A percentile compares a stretch with the other conserved stretches of the same genome.
Evolutionary conservation across 2,329 filamentous ascomycete genomes (phyloP).

Genomic region (Monilinia fructigena): DNA sequence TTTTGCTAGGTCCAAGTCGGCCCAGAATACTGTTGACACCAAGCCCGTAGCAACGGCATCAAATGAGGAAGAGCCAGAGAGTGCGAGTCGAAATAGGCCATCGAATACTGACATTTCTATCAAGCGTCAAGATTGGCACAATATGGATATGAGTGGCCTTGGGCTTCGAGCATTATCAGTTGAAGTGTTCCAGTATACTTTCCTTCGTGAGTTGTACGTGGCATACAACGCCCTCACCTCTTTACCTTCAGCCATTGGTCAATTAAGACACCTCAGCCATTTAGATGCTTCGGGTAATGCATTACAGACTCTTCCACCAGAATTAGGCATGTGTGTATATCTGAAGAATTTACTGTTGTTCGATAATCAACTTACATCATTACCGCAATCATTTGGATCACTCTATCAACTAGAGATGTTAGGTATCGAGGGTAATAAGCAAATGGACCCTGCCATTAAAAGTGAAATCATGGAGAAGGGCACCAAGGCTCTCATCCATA

Average conservation of each 20-base stretch:
- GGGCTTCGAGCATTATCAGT: slow-evolving; percentile 79
- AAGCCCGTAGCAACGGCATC: slow-evolving; percentile 51
- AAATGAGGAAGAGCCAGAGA: slow-evolving; percentile 51
- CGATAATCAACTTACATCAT: slow-evolving; percentile 79
- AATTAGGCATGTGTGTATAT: slow-evolving; percentile 96
- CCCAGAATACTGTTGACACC: slow-evolving; percentile 56
- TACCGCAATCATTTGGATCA: slow-evolving; percentile 86
- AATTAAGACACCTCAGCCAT: slow-evolving; percentile 75
- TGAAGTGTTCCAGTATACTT: slow-evolving; percentile 81
- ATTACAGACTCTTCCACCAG: slow-evolving; percentile 75
- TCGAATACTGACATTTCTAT: slow-evolving; percentile 65
- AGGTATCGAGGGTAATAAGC: slow-evolving; percentile 90
- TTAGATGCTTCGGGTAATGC: slow-evolving; percentile 90
- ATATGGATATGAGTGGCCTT: slow-evolving; percentile 94
- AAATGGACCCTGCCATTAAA: slow-evolving; percentile 72
- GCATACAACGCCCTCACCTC: slow-evolving; percentile 85
- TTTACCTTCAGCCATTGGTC: slow-evolving; percentile 78
- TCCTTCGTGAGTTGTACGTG: slow-evolving; percentile 88
- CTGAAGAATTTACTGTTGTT: slow-evolving; percentile 83
- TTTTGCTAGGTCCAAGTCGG: slow-evolving; percentile 70
- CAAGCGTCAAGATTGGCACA: slow-evolving; percentile 82
- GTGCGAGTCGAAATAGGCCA: slow-evolving; percentile 52
- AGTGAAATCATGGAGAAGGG: slow-evolving; percentile 83
- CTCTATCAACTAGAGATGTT: slow-evolving; percentile 85
- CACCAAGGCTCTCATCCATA: slow-evolving; percentile 78